These are phyloP conservation scores for Aspergillus cejpii DNA, from an alignment of 2,329 filamentous ascomycete genomes.

Conservation along the genomic window DNA sequence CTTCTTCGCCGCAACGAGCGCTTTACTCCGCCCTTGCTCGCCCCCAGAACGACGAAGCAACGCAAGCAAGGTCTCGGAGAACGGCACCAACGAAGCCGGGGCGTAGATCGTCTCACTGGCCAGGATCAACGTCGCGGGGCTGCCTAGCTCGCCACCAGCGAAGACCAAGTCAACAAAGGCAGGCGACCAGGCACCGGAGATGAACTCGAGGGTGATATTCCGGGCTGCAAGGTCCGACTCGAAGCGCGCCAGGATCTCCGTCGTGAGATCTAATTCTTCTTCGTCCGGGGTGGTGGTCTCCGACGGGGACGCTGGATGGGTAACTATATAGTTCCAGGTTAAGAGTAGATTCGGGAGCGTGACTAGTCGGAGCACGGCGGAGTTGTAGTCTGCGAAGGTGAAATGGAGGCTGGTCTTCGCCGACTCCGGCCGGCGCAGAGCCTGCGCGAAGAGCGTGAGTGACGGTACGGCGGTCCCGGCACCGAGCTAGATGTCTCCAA, in stretches of 20 bases:
- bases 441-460: constrained; percentile 49
- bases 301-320: constrained; percentile 2
- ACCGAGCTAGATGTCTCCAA: constrained; percentile 44
- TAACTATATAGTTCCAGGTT: constrained; percentile 42
- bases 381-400: constrained; percentile 58
- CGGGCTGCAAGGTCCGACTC: constrained; percentile 35
- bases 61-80: constrained; percentile 49
- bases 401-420: constrained; percentile 39
- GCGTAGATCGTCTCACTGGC: constrained; percentile 62
- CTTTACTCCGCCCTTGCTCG: constrained; percentile 32
- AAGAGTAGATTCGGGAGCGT: constrained; percentile 57
- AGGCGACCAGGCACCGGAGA: constrained; percentile 56
- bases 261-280: constrained; percentile 45
- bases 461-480: constrained; percentile 57
- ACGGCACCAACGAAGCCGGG: constrained; percentile 48
- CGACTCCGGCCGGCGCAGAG: constrained; percentile 33
- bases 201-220: constrained; percentile 47
- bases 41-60: constrained; percentile 42
- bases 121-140: constrained; percentile 46
- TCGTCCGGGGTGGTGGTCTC: constrained; percentile 8
- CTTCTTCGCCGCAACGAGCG: constrained; percentile 56
- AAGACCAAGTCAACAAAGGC: constrained; percentile 41
- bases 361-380: constrained; percentile 52
- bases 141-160: constrained; percentile 25
- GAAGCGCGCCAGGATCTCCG: constrained; percentile 44